phyloP scores from a whole-genome alignment of 805 yeast species.

The Wickerhamiella azymoides region DNA sequence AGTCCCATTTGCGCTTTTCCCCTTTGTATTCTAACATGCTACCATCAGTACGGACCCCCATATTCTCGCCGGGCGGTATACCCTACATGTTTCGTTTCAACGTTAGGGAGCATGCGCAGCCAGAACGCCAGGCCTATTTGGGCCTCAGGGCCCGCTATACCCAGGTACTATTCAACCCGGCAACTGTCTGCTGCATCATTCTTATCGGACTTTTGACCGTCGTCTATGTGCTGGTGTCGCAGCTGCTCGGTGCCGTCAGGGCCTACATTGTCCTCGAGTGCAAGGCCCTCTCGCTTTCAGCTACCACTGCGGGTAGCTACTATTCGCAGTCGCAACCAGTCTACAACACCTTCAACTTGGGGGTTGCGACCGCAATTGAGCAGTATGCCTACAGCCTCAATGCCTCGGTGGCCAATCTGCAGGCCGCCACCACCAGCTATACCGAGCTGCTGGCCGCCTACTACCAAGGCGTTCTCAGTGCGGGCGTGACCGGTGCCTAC shows the following conservation, averaged over 20 bases:
- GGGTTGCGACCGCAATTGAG: slow-evolving; percentile 5
- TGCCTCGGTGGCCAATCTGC: slow-evolving; percentile 10
- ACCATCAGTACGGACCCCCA: slow-evolving; percentile 2
- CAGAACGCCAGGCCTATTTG: slow-evolving; percentile 13
- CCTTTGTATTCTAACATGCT: slow-evolving; percentile 5
- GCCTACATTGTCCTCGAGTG: slow-evolving; percentile 4
- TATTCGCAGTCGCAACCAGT: slow-evolving; percentile 6
- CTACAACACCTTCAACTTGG: slow-evolving; percentile 5
- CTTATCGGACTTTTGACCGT: slow-evolving; percentile 11
- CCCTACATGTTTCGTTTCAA: slow-evolving; percentile 7
- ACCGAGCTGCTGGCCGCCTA: slow-evolving; percentile 5
- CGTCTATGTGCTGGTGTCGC: neutral
- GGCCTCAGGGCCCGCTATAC: slow-evolving; percentile 14
- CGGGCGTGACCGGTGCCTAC: slow-evolving; percentile 3
- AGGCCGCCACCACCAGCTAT: slow-evolving; percentile 1
- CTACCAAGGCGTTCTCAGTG: slow-evolving; percentile 6
- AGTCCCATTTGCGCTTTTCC: slow-evolving; percentile 12
- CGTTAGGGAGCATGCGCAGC: neutral
- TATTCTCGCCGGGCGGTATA: slow-evolving; percentile 4
- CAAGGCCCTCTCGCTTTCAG: neutral
- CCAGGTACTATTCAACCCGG: slow-evolving; percentile 14
- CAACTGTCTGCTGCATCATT: slow-evolving; percentile 11
- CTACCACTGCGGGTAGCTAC: slow-evolving; percentile 3
- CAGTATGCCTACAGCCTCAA: slow-evolving; percentile 12
- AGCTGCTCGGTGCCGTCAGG: slow-evolving; percentile 2